These are phyloP conservation scores for Neurospora discreta DNA, from an alignment of 495 filamentous ascomycete species.

Conservation along the genomic window DNA sequence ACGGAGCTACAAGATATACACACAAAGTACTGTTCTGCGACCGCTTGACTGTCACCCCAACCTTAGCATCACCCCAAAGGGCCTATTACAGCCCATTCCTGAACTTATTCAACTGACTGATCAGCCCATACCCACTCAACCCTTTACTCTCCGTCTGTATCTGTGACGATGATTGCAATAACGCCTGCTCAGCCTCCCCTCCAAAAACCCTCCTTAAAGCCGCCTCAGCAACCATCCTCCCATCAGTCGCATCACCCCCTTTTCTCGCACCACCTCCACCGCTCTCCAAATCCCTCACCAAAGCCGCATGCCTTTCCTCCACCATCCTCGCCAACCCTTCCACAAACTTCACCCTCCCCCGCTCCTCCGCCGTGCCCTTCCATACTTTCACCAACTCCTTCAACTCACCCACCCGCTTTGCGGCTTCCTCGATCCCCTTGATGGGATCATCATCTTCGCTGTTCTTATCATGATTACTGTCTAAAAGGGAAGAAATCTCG, in stretches of 20 bases:
- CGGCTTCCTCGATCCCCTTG: conserved; percentile 57
- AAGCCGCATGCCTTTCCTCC: conserved; percentile 45
- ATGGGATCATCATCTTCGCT: conserved; percentile 32
- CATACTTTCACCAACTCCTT: conserved; percentile 66
- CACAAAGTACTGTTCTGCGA: background rate
- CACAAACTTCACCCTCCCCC: conserved; percentile 68
- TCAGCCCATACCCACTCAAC: conserved; percentile 58
- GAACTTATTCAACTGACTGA: conserved; percentile 69
- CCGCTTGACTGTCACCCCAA: background rate
- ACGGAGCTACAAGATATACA: background rate
- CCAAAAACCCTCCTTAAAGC: background rate
- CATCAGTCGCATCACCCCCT: background rate
- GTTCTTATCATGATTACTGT: conserved; percentile 8
- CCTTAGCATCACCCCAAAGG: background rate
- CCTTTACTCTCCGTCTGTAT: conserved; percentile 21
- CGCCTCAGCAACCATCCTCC: conserved; percentile 3
- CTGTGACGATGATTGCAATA: background rate
- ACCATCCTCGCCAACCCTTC: conserved; percentile 60
- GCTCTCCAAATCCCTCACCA: conserved; percentile 37
- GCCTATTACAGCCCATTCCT: conserved; percentile 54
- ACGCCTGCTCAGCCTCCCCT: conserved; percentile 11
- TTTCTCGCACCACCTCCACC: conserved; percentile 7
- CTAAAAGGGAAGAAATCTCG: conserved; percentile 59
- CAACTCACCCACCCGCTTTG: conserved; percentile 58
- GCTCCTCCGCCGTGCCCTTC: conserved; percentile 90